phyloP scores from a whole-genome alignment of 1,284 basidiomycete species.

The Boletus subluridellus region DNA sequence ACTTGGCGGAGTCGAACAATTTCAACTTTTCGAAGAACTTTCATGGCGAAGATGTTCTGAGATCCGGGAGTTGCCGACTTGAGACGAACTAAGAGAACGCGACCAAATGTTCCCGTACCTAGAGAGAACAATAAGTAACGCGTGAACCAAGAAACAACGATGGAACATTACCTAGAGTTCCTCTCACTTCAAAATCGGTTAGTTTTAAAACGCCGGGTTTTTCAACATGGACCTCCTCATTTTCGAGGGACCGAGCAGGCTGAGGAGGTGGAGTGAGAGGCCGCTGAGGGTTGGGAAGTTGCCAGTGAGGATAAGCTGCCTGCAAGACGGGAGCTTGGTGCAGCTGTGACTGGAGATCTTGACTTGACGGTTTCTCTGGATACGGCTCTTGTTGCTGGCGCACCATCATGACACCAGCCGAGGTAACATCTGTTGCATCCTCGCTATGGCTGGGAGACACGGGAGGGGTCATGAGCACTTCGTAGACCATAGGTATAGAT shows the following conservation, averaged over 20 bases:
- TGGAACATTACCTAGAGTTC: slow-evolving; percentile 60
- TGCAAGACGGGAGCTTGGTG: slow-evolving; percentile 10
- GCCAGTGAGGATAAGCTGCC: slow-evolving; percentile 12
- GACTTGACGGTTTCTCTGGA: slow-evolving; percentile 22
- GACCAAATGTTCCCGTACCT: slow-evolving; percentile 94
- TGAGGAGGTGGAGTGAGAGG: slow-evolving; percentile 35
- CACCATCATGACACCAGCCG: slow-evolving; percentile 28
- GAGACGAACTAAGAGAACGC: slow-evolving; percentile 81
- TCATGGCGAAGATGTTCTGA: slow-evolving; percentile 83
- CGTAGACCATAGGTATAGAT: slow-evolving; percentile 26
- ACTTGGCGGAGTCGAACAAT: slow-evolving; percentile 96
- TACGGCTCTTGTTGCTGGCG: slow-evolving; percentile 31
- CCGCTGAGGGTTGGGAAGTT: slow-evolving; percentile 17
- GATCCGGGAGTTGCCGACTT: slow-evolving; percentile 47
- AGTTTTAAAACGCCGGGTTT: slow-evolving; percentile 54
- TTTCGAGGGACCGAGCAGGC: slow-evolving; percentile 60
- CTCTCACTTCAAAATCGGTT: slow-evolving; percentile 76
- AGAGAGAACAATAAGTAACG: slow-evolving; percentile 6
- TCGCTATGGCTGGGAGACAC: slow-evolving; percentile 50
- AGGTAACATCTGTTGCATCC: slow-evolving; percentile 25
- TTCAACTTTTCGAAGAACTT: slow-evolving; percentile 88
- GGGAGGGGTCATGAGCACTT: slow-evolving; percentile 57
- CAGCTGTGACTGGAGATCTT: slow-evolving; percentile 5
- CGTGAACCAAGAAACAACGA: slow-evolving; percentile 1
- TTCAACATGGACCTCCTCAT: slow-evolving; percentile 63